Evolutionary conservation across 352 stramenopile species (phyloP), one percentile per base, ranked within the genome.

Genomic region (Globisporangium polare): DNA sequence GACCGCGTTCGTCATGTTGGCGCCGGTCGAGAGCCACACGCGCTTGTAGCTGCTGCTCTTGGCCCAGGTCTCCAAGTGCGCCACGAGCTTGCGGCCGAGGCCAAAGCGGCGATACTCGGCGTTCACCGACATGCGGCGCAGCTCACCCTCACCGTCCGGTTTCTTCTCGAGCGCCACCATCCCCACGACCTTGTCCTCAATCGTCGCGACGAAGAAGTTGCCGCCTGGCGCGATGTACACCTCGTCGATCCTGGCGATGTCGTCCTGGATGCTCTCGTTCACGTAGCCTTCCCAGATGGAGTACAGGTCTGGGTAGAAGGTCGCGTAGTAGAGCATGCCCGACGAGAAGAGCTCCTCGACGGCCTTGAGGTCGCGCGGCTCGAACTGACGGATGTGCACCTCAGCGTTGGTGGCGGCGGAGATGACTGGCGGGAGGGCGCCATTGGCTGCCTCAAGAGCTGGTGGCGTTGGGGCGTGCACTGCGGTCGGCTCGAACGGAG

Each of bases 91-190:
- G 5, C 71, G 51, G 8, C 58, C 75, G 39, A 83, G 2, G 6
- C 70, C 72, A 13, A 63, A 53, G 22, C 72, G 72, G 18, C 71
- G 75, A 42, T 66, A 74, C 0, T 45, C 62, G 9, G 56, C 27
- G n/a, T 71, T 67, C 41, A 84, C 68, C 2, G 71, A 74, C 58
- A 84, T 58, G 10, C 75, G 75, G 4, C 73, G 70, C 49, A 84
- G 62, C 52, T 76, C 71, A 26, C 62, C 71, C 26, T 65, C 60
- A 5, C 41, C 17, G 37, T 76, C 61, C 1, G 56, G 49, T 20
- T 68, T 73, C 4, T 37, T 37, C 58, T 81, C 71, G 8, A 81
- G 59, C 5, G 35, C 75, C 15, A 84, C 65, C 35, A 71, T 71
- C 1, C 73, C 75, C 22, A 81, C 37, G 0, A 77, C 12, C 15